Evolutionary conservation across 306 rosid genomes (phyloP).

Genomic region (Sophora flavescens): DNA sequence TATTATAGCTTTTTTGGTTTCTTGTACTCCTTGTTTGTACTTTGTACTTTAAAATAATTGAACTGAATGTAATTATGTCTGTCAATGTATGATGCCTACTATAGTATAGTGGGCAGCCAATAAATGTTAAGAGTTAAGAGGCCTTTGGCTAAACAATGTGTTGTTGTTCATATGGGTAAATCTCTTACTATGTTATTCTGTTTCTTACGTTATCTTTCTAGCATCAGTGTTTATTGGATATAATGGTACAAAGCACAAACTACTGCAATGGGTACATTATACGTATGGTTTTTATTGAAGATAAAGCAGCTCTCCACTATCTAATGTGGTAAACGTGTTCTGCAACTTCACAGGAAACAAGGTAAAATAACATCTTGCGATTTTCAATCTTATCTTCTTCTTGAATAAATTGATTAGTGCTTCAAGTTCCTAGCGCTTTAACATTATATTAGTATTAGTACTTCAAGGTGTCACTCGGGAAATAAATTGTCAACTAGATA

Average conservation of each 20-base stretch:
- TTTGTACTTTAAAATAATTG: conserved; percentile 18
- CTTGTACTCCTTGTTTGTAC: conserved; percentile 20
- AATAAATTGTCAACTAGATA: neutral
- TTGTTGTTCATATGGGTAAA: conserved; percentile 23
- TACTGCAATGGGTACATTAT: neutral
- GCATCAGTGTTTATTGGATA: neutral
- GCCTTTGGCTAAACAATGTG: conserved; percentile 38
- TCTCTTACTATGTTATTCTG: conserved; percentile 2
- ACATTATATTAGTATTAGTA: too few relatives aligned
- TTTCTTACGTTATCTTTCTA: neutral
- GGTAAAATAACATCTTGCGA: too few relatives aligned
- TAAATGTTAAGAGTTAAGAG: conserved; percentile 20
- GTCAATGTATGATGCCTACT: conserved; percentile 16
- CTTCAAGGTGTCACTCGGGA: neutral
- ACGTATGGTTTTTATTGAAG: neutral
- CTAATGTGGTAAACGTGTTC: conserved; percentile 31
- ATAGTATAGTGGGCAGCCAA: conserved; percentile 4
- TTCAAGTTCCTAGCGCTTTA: neutral
- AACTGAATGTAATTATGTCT: conserved; percentile 22
- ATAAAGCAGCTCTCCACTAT: conserved; percentile 35
- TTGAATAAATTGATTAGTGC: neutral
- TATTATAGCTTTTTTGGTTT: neutral
- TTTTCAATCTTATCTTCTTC: neutral
- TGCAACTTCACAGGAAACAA: conserved; percentile 15
- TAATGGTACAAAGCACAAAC: neutral